Conservation (phyloP, 768 basidiomycete genomes). For the Suillus paluster region DNA sequence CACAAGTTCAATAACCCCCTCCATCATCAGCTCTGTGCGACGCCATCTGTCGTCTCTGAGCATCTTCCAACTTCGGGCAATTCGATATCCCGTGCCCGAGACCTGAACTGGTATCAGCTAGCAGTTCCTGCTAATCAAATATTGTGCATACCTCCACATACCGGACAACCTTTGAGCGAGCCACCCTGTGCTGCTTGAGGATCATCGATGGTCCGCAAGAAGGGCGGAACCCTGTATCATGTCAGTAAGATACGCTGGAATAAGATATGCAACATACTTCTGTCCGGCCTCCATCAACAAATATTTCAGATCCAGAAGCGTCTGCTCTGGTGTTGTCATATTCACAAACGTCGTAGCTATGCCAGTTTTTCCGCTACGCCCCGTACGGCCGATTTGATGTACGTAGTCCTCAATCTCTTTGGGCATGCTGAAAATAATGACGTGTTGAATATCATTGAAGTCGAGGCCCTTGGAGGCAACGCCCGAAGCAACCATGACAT, state of each 20-base stretch:
- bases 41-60: conserved; percentile 88
- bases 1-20: conserved; percentile 45
- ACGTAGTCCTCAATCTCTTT: conserved; percentile 99
- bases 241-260: conserved; percentile 12
- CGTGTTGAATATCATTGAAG: conserved; percentile 98
- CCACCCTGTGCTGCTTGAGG: conserved; percentile 82
- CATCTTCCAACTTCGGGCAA: conserved; percentile 96
- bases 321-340: conserved; percentile 97
- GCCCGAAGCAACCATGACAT: conserved; percentile 99
- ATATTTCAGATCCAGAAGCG: conserved; percentile 95
- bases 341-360: conserved; percentile 99
- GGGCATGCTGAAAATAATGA: conserved; percentile 99
- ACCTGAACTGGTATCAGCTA: conserved; percentile 46
- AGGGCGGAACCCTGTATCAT: conserved; percentile 82
- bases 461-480: conserved; percentile 98
- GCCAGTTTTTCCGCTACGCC: conserved; percentile 96
- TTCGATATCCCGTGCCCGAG: conserved; percentile 93
- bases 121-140: neutral
- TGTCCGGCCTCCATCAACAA: conserved; percentile 96
- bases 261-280: conserved; percentile 62
- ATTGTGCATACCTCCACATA: conserved; percentile 82
- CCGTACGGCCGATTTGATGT: conserved; percentile 98
- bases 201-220: conserved; percentile 89
- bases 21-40: conserved; percentile 73
- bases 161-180: conserved; percentile 85